Evolutionary conservation across 305 asterid species (phyloP), one percentile per base, ranked within the genome.

Genomic region (Nicotiana rustica): DNA sequence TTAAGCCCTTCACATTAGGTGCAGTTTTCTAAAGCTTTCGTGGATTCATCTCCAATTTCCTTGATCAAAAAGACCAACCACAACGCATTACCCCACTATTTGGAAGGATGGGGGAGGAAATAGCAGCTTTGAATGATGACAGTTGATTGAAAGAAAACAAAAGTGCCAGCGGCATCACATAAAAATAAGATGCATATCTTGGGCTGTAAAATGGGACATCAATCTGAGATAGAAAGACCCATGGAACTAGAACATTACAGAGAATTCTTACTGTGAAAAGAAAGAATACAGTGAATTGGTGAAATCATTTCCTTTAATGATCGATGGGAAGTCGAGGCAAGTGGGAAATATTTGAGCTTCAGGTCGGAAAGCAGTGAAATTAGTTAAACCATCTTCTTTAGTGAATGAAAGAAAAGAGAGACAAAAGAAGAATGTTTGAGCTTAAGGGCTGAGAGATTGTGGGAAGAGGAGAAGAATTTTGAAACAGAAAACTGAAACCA

Each of bases 391-490:
- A 70, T 41, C 36, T 70, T 44, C 35, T 70, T 44, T 70, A 70
- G 13, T 3, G 17, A 41, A 70, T 70, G 78, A 41, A 19, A 70
- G 59, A 70, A 67, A 69, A 70, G 35, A 70, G 59, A 18, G 36
- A 33, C 78, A 70, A 44, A 71, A 19, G 60, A 9, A 71, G 49
- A 41, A 44, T 12, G 36, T 44, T 71, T 44, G 60, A 71, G 61
- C 60, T 44, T 6, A 12, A 71, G 78, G 60, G 6, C 78, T 19
- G 38, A 19, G 49, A 70, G 59, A 57, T 8, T 70, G 35, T 41
- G 78, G 35, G 78, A 70, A 41, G 78, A 56, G 25, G 65, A 47
- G 41, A 71, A 47, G 79, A 73, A 73, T 71, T 73, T 73, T 47
- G 79, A 33, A 44, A 73, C 62, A 73, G 79, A 73, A 71, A 73